Percentiles rank a stretch among this genome's conserved stretches.
These are phyloP conservation scores for Chondrostereum purpureum DNA, from an alignment of 1,284 basidiomycete genomes.

Conservation along the genomic window DNA sequence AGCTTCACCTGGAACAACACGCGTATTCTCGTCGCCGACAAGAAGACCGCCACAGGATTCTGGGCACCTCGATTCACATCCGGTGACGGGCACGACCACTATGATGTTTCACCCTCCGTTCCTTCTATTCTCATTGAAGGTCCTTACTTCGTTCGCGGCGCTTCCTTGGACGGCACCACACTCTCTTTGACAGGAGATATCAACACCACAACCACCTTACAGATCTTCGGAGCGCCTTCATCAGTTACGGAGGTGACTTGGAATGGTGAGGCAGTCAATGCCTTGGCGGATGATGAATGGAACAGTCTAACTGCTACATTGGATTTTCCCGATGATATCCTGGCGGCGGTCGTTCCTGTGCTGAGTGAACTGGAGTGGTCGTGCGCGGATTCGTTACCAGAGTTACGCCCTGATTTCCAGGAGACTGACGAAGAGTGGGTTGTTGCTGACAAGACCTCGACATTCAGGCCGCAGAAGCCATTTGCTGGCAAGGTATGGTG, in stretches of 20 bases:
- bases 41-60: slow-evolving; percentile 33
- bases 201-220: slow-evolving; percentile 33
- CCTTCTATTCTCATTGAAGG: slow-evolving; percentile 36
- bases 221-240: slow-evolving; percentile 28
- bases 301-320: slow-evolving; percentile 25
- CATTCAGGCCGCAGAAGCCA: slow-evolving; percentile 32
- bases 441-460: slow-evolving; percentile 36
- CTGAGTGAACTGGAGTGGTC: slow-evolving; percentile 31
- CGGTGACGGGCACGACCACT: slow-evolving; percentile 18
- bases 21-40: slow-evolving; percentile 31
- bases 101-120: slow-evolving; percentile 24
- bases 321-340: slow-evolving; percentile 17
- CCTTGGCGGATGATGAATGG: slow-evolving; percentile 15
- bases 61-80: slow-evolving; percentile 27
- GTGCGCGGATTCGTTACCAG: slow-evolving; percentile 37
- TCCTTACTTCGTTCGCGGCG: slow-evolving; percentile 40
- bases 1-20: slow-evolving; percentile 24
- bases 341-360: slow-evolving; percentile 23
- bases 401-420: slow-evolving; percentile 28
- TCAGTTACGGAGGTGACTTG: slow-evolving; percentile 31
- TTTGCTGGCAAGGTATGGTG: slow-evolving; percentile 31
- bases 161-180: slow-evolving; percentile 23
- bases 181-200: slow-evolving; percentile 35
- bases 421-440: slow-evolving; percentile 32
- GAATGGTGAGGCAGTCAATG: slow-evolving; percentile 31